phyloP scores from a whole-genome alignment of 2,329 filamentous ascomycete species.

The Colletotrichum liaoningense region DNA sequence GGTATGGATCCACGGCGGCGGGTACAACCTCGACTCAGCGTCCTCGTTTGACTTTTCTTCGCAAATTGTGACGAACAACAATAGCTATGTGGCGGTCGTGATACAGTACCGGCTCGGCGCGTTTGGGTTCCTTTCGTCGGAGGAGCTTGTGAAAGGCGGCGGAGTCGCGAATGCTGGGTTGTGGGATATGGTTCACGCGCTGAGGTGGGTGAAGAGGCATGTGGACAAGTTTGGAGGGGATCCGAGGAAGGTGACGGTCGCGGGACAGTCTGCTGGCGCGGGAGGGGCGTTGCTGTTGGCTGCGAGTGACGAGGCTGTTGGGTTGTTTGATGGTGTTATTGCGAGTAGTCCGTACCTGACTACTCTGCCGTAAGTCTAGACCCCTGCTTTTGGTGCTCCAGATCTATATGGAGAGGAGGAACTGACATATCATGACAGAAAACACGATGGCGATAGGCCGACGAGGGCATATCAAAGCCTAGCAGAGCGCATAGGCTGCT shows the following conservation, averaged over 20 bases:
- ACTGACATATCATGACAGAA: not conserved
- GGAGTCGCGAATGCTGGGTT: constrained; percentile 37
- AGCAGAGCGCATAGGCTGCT: constrained; percentile 20
- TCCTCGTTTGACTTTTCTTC: constrained; percentile 1
- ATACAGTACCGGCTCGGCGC: constrained; percentile 32
- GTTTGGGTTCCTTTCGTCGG: constrained; percentile 34
- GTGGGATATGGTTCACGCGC: constrained; percentile 23
- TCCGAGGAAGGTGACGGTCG: constrained; percentile 7
- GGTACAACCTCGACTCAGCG: constrained; percentile 27
- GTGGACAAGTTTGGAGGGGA: constrained; percentile 38
- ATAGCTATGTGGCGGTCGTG: constrained; percentile 14
- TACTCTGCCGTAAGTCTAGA: not conserved
- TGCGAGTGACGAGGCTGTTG: not conserved
- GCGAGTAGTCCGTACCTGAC: constrained; percentile 26
- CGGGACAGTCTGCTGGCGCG: constrained; percentile 18
- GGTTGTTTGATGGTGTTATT: constrained; percentile 11
- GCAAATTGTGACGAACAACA: constrained; percentile 19
- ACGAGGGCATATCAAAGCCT: not conserved
- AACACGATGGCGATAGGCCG: not conserved
- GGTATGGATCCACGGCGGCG: constrained; percentile 37
- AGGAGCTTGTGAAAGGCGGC: constrained; percentile 15
- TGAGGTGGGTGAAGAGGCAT: constrained; percentile 36
- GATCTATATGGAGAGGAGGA: too few species aligned
- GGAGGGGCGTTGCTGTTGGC: constrained; percentile 7
- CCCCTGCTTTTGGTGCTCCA: too few species aligned